Conservation (phyloP, 2,329 filamentous ascomycete species). For the Aspergillus sp. region DNA sequence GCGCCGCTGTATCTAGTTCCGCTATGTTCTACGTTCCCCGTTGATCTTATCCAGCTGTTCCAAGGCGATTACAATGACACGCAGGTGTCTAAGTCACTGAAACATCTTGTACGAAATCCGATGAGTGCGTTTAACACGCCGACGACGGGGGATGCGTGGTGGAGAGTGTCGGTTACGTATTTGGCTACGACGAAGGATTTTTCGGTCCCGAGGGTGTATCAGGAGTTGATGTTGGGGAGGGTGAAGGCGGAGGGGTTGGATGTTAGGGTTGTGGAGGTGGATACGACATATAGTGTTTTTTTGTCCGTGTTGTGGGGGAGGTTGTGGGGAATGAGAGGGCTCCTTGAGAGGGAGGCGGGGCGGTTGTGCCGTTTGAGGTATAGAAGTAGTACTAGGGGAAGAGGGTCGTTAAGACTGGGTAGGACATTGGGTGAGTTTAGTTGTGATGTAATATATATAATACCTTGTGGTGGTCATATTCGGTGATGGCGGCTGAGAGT, state of each 20-base stretch:
- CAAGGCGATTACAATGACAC: not conserved
- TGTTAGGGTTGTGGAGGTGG: conserved; percentile 14
- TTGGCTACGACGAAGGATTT: conserved; percentile 17
- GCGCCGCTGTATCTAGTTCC: too few relatives aligned
- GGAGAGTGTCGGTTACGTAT: conserved; percentile 18
- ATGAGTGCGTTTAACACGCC: not conserved
- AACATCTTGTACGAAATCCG: conserved; percentile 8
- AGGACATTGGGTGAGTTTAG: too few relatives aligned
- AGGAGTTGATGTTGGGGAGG: conserved; percentile 20
- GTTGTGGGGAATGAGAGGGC: conserved; percentile 10
- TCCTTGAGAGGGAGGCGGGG: too few relatives aligned
- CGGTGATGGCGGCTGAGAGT: too few relatives aligned
- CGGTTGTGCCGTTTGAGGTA: too few relatives aligned
- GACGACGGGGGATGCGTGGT: conserved; percentile 14
- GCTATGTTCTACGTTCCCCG: not conserved
- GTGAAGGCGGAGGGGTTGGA: conserved; percentile 9
- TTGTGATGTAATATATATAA: too few relatives aligned
- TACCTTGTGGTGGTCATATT: too few relatives aligned
- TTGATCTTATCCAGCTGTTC: conserved; percentile 7
- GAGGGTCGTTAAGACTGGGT: too few relatives aligned
- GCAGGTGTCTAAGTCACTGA: not conserved
- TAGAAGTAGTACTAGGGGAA: too few relatives aligned
- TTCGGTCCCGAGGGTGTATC: conserved; percentile 12
- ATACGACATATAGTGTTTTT: conserved; percentile 22
- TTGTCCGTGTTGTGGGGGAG: conserved; percentile 15